These are phyloP conservation scores for Aspergillus unguis DNA, from an alignment of 2,329 filamentous ascomycete genomes.

Conservation along the genomic window DNA sequence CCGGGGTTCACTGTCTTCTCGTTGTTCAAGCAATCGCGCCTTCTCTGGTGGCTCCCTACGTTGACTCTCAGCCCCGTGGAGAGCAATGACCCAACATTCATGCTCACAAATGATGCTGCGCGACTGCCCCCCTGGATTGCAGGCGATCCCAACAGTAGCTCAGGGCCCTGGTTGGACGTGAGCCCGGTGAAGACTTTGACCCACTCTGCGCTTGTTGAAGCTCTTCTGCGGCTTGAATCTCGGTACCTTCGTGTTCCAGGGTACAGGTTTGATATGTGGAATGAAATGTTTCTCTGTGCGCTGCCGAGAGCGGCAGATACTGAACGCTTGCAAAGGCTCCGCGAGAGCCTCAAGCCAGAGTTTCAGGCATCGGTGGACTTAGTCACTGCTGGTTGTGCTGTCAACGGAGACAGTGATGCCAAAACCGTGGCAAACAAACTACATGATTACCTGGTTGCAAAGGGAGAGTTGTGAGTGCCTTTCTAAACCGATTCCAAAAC, in stretches of 20 bases:
- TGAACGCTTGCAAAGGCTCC: not conserved
- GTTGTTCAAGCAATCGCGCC: not conserved
- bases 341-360: not conserved
- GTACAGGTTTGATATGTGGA: not conserved
- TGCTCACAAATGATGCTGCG: not conserved
- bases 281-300: not conserved
- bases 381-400: too few relatives aligned
- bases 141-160: not conserved
- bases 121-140: not conserved
- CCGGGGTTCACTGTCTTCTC: not conserved
- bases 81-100: not conserved
- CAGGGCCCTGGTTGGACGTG: not conserved
- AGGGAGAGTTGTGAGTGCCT: not conserved
- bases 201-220: not conserved
- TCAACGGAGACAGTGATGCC: too few relatives aligned
- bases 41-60: not conserved
- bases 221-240: not conserved
- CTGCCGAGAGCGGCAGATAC: not conserved
- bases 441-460: not conserved
- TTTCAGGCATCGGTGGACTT: not conserved
- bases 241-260: not conserved
- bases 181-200: not conserved
- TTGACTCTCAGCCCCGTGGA: not conserved
- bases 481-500: not conserved
- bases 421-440: not conserved